Percentiles rank a stretch among this genome's conserved stretches.
These are phyloP conservation scores for Xylariaceae sp. DNA, from an alignment of 2,329 filamentous ascomycete species.

Conservation along the genomic window DNA sequence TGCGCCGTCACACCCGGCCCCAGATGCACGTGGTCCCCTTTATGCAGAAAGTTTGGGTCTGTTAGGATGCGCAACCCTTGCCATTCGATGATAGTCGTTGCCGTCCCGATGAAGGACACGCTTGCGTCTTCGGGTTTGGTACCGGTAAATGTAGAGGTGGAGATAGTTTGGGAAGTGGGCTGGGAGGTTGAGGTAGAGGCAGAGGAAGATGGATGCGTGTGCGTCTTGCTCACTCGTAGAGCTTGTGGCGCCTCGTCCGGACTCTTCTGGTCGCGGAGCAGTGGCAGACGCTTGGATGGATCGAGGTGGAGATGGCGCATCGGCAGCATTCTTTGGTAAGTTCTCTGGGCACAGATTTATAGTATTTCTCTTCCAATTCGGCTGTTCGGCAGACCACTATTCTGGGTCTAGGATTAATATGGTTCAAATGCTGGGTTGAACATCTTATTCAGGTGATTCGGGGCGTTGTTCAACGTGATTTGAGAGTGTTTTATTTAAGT, in stretches of 20 bases:
- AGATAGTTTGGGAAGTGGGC: too few relatives aligned
- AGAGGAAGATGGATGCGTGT: constrained; percentile 37
- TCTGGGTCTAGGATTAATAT: too few relatives aligned
- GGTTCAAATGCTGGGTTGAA: too few relatives aligned
- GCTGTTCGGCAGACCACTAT: too few relatives aligned
- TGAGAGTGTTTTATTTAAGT: not conserved
- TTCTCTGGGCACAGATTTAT: not conserved
- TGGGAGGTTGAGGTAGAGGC: too few relatives aligned
- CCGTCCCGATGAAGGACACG: constrained; percentile 62
- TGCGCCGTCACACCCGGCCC: constrained; percentile 66
- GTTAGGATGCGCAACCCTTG: constrained; percentile 60
- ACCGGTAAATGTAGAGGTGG: too few relatives aligned
- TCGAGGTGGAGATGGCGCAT: constrained; percentile 37
- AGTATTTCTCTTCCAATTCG: not conserved
- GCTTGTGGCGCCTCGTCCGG: constrained; percentile 25
- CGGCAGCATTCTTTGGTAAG: constrained; percentile 24
- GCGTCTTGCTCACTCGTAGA: constrained; percentile 35
- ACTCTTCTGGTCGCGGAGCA: constrained; percentile 39
- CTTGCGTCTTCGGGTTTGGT: constrained; percentile 47
- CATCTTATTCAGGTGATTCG: too few relatives aligned
- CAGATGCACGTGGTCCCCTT: constrained; percentile 70
- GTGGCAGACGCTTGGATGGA: constrained; percentile 38
- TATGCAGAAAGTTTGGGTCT: constrained; percentile 70
- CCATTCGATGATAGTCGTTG: constrained; percentile 63
- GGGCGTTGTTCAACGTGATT: too few relatives aligned